A percentile compares a stretch with the other conserved stretches of the same genome.
Evolutionary conservation across 2,329 filamentous ascomycete species (phyloP).

Genomic region (Monosporascus sp.): DNA sequence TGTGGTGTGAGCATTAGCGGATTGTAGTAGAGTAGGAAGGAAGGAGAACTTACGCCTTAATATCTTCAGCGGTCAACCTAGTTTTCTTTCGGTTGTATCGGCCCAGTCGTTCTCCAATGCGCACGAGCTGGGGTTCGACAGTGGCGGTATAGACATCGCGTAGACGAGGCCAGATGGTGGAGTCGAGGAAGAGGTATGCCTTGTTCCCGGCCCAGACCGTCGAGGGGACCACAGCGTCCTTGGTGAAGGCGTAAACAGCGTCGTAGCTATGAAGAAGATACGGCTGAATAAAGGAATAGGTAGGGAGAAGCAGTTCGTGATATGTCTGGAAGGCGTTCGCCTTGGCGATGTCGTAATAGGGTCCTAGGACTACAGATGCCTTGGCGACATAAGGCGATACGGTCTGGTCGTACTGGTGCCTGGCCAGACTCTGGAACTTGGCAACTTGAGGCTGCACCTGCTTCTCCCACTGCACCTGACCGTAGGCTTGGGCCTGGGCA

Average conservation of each 20-base stretch:
- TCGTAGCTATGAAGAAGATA: slow-evolving; percentile 67
- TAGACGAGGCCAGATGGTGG: slow-evolving; percentile 75
- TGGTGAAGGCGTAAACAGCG: slow-evolving; percentile 60
- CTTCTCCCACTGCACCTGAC: slow-evolving; percentile 70
- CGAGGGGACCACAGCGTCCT: slow-evolving; percentile 67
- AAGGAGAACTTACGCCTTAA: slow-evolving; percentile 24
- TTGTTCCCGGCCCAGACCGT: slow-evolving; percentile 66
- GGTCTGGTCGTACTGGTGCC: slow-evolving; percentile 62
- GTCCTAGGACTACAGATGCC: slow-evolving; percentile 51
- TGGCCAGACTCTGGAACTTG: slow-evolving; percentile 56
- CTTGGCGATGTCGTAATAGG: slow-evolving; percentile 67
- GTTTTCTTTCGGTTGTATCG: slow-evolving; percentile 55
- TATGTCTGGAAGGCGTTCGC: slow-evolving; percentile 64
- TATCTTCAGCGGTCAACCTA: slow-evolving; percentile 30
- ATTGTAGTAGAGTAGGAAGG: not conserved
- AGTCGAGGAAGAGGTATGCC: slow-evolving; percentile 65
- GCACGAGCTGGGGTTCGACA: slow-evolving; percentile 89
- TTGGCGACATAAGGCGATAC: slow-evolving; percentile 71
- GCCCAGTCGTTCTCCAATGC: slow-evolving; percentile 85
- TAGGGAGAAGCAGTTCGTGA: slow-evolving; percentile 67
- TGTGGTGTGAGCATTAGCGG: slow-evolving; percentile 13
- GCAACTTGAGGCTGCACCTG: slow-evolving; percentile 70
- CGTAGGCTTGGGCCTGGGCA: slow-evolving; percentile 61
- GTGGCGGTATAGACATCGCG: slow-evolving; percentile 81
- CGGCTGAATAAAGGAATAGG: slow-evolving; percentile 69